Evolutionary conservation across 345 rosid species (phyloP).

Genomic region (Melastoma malabathricum): DNA sequence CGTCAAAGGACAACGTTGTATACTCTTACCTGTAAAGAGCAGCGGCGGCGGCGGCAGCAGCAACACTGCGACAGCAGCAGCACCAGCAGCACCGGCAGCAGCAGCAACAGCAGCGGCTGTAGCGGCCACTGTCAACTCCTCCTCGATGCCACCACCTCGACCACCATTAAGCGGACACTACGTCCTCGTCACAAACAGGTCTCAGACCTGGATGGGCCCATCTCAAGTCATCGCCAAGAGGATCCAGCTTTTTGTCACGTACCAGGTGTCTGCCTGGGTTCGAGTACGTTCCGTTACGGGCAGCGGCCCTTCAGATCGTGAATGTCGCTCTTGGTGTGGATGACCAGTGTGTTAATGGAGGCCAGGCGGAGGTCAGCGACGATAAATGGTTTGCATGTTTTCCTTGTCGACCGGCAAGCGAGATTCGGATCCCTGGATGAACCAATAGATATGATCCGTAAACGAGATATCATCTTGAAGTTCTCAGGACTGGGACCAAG

Average conservation of each 20-base stretch:
- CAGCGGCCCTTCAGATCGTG: conserved; percentile 66
- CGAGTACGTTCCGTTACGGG: conserved; percentile 41
- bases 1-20: conserved; percentile 26
- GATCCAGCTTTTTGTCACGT: conserved; percentile 63
- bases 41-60: no score
- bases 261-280: conserved; percentile 93
- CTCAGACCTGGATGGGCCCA: conserved; percentile 97
- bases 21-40: no score
- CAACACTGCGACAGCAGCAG: no score
- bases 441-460: conserved; percentile 71
- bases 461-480: conserved; percentile 60
- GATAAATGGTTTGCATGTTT: conserved; percentile 84
- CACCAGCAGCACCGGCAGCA: no score
- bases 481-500: conserved; percentile 41
- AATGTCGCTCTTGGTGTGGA: conserved; percentile 83
- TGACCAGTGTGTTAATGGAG: conserved; percentile 85
- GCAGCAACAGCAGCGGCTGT: no score
- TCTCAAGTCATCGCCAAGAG: no score
- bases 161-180: conserved; percentile 62
- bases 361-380: conserved; percentile 64
- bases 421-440: conserved; percentile 50
- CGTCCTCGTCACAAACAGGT: conserved; percentile 58
- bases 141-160: no score
- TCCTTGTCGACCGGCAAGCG: conserved; percentile 51
- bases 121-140: no score